Conservation (phyloP, 2,329 filamentous ascomycete genomes). For the Chaetomiaceae sp. region DNA sequence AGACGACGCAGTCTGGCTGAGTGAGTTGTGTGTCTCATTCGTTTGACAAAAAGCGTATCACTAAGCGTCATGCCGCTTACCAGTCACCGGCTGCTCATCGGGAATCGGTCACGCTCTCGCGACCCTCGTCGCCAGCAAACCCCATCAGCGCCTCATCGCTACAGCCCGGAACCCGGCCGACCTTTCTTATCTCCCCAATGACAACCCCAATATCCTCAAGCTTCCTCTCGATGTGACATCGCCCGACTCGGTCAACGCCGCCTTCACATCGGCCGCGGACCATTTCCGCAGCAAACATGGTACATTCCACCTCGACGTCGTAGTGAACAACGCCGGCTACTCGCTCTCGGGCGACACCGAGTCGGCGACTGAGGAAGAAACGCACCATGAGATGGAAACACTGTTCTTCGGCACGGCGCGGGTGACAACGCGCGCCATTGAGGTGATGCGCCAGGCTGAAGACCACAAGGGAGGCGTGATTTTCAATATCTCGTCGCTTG, state of each 20-base stretch:
- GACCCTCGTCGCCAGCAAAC: slow-evolving; percentile 35
- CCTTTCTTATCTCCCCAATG: slow-evolving; percentile 39
- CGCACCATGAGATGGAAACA: slow-evolving; percentile 29
- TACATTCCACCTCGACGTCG: slow-evolving; percentile 14
- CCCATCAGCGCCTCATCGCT: slow-evolving; percentile 41
- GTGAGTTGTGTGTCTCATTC: slow-evolving; percentile 25
- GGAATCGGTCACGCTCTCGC: slow-evolving; percentile 44
- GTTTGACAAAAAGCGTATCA: too few species aligned
- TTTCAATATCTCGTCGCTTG: slow-evolving; percentile 9
- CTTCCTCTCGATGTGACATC: slow-evolving; percentile 46
- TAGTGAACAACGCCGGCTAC: slow-evolving; percentile 38
- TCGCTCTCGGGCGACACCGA: slow-evolving; percentile 36
- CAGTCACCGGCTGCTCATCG: slow-evolving; percentile 40
- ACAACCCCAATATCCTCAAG: slow-evolving; percentile 38
- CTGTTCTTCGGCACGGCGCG: slow-evolving; percentile 30
- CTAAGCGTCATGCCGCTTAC: not conserved
- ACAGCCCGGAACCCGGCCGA: slow-evolving; percentile 42
- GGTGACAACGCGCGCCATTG: slow-evolving; percentile 28
- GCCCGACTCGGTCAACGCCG: slow-evolving; percentile 32
- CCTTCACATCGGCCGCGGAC: slow-evolving; percentile 30
- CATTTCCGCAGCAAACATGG: slow-evolving; percentile 7
- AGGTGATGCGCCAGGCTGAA: slow-evolving; percentile 26
- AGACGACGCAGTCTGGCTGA: slow-evolving; percentile 38
- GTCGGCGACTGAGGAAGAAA: slow-evolving; percentile 23
- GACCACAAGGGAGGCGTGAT: not conserved